Evolutionary conservation across 2,329 filamentous ascomycete species (phyloP).

Genomic region (Aureobasidium sp.): DNA sequence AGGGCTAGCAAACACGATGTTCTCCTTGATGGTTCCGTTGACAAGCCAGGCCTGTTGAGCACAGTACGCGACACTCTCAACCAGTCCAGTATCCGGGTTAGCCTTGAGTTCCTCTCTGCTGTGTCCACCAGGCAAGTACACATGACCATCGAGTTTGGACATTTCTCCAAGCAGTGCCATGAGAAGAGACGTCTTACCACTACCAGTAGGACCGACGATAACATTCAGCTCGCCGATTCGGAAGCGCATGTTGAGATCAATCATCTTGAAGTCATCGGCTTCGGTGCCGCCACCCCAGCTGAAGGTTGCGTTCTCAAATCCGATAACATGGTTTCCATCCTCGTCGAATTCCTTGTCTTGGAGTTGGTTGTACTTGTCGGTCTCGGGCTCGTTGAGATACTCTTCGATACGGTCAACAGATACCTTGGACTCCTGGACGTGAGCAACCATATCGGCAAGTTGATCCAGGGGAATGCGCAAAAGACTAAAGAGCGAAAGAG

Average conservation of each 20-base stretch:
- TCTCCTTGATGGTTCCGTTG: constrained; percentile 90
- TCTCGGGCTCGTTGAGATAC: constrained; percentile 88
- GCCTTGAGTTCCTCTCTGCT: constrained; percentile 76
- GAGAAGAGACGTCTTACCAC: constrained; percentile 87
- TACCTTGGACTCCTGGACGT: constrained; percentile 94
- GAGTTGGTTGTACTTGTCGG: constrained; percentile 86
- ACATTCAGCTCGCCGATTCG: constrained; percentile 80
- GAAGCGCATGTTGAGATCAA: constrained; percentile 78
- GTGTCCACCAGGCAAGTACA: constrained; percentile 76
- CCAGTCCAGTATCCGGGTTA: constrained; percentile 75
- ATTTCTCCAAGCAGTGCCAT: constrained; percentile 97
- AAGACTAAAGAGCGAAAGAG: constrained; percentile 89
- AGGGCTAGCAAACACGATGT: constrained; percentile 81
- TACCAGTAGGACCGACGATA: constrained; percentile 85
- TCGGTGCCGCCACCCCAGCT: constrained; percentile 65
- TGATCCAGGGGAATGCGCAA: constrained; percentile 90
- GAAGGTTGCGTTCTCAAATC: constrained; percentile 75
- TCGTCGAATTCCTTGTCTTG: constrained; percentile 60
- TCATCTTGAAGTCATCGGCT: constrained; percentile 54
- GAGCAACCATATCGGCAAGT: constrained; percentile 95
- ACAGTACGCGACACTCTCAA: constrained; percentile 90
- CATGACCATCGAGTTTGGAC: constrained; percentile 70
- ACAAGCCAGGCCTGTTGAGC: constrained; percentile 96
- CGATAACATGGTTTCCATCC: constrained; percentile 64
- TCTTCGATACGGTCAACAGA: constrained; percentile 95